These are phyloP conservation scores for Xerophyta viscosa DNA, from an alignment of 106 monocot genomes.

Conservation along the genomic window DNA sequence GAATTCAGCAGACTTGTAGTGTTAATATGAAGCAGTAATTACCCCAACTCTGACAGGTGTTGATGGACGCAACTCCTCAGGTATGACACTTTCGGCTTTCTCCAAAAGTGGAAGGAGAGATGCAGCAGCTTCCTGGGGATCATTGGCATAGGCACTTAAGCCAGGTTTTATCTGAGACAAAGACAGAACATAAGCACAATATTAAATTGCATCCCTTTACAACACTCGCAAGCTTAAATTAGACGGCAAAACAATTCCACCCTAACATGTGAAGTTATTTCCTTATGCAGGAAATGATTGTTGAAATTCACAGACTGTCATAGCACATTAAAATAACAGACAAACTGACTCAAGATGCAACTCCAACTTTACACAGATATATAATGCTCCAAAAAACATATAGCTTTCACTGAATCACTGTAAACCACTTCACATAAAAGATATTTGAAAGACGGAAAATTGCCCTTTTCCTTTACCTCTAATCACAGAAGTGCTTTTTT, in stretches of 20 bases:
- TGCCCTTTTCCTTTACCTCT: no score
- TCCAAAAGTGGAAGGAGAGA: conserved; percentile 66
- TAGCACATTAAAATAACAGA: no score
- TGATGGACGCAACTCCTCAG: conserved; percentile 32
- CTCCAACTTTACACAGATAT: no score
- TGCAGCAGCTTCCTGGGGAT: conserved; percentile 72
- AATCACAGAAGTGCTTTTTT: no score
- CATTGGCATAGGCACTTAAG: conserved; percentile 62
- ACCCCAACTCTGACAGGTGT: conserved; percentile 98
- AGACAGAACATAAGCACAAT: neutral
- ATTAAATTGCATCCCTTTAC: neutral
- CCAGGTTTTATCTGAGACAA: conserved; percentile 48
- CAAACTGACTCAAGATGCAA: no score
- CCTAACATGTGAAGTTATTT: no score
- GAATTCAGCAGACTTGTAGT: neutral
- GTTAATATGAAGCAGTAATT: conserved; percentile 9
- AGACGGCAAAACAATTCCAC: neutral
- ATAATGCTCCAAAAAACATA: no score
- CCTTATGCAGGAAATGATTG: no score
- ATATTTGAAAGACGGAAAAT: no score
- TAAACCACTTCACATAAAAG: no score
- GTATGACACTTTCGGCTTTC: conserved; percentile 64
- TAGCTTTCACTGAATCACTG: no score
- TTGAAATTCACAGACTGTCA: no score
- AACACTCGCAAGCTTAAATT: neutral